phyloP scores from a whole-genome alignment of 305 asterid genomes.

The Salvia sclarea region DNA sequence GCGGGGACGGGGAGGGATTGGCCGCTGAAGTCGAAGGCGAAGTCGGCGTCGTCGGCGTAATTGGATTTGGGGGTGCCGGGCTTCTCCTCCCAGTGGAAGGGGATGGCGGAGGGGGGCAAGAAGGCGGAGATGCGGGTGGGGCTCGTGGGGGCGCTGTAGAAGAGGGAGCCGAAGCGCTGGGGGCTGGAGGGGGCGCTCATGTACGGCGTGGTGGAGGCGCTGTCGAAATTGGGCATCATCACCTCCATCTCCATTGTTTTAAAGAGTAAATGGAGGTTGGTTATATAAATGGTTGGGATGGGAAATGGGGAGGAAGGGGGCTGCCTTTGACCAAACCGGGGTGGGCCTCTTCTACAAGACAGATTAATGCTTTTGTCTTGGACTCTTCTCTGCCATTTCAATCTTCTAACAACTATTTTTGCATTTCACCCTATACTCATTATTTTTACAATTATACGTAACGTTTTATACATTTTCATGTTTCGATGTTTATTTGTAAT shows the following conservation, averaged over 20 bases:
- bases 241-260: conserved; percentile 51
- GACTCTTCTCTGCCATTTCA: conserved; percentile 18
- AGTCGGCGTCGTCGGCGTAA: conserved; percentile 43
- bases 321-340: neutral
- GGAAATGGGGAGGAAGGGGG: conserved; percentile 41
- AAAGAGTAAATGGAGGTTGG: conserved; percentile 16
- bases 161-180: conserved; percentile 43
- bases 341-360: conserved; percentile 32
- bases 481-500: too few relatives aligned
- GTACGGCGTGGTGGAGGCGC: conserved; percentile 67
- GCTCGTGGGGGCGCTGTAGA: conserved; percentile 79
- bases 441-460: neutral
- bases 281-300: conserved; percentile 37
- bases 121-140: conserved; percentile 57
- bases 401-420: conserved; percentile 31
- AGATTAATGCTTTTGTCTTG: conserved; percentile 13
- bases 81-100: conserved; percentile 62
- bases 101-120: conserved; percentile 32
- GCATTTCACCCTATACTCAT: neutral
- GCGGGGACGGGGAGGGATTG: conserved; percentile 65
- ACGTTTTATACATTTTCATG: neutral
- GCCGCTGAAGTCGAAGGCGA: conserved; percentile 88
- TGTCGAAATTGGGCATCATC: conserved; percentile 59
- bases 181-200: conserved; percentile 86
- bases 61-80: conserved; percentile 50